Conservation (phyloP, 2,329 filamentous ascomycete genomes). For the Cladophialophora immunda region DNA sequence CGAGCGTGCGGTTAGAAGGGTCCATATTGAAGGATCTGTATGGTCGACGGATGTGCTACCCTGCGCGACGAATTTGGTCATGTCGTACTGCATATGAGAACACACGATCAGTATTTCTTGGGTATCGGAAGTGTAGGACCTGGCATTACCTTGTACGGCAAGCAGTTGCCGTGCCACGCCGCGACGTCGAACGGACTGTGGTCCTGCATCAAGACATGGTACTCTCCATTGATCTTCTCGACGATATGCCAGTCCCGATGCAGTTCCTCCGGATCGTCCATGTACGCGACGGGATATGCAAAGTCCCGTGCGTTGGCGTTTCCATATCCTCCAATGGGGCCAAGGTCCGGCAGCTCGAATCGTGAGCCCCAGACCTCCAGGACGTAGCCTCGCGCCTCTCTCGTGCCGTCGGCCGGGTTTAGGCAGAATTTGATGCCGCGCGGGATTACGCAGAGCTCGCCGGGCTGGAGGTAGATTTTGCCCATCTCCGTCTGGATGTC, state of each 20-base stretch:
- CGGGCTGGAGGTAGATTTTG: constrained; percentile 68
- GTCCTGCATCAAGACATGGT: constrained; percentile 67
- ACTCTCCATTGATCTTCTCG: constrained; percentile 68
- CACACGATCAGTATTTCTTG: constrained; percentile 3
- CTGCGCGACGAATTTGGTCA: constrained; percentile 52
- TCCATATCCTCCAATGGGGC: constrained; percentile 71
- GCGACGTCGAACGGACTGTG: constrained; percentile 76
- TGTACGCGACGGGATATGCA: constrained; percentile 66
- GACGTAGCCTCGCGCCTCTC: constrained; percentile 66
- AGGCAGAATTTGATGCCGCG: constrained; percentile 70
- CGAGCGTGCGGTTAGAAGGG: constrained; percentile 51
- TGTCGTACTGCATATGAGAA: constrained; percentile 42
- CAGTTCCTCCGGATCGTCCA: constrained; percentile 60
- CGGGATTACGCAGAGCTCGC: constrained; percentile 72
- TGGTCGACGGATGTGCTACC: constrained; percentile 52
- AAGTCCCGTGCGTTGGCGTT: constrained; percentile 73
- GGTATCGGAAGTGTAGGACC: not conserved
- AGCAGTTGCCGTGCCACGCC: constrained; percentile 73
- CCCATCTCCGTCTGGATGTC: constrained; percentile 75
- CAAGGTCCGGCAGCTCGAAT: constrained; percentile 71
- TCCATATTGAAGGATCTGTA: constrained; percentile 52
- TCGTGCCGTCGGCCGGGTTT: constrained; percentile 63
- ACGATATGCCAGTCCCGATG: constrained; percentile 58
- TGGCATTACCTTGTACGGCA: constrained; percentile 46
- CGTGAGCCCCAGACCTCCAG: constrained; percentile 71